These are phyloP conservation scores for Aotearoamyces nothofagi DNA, from an alignment of 2,329 filamentous ascomycete species.

Conservation along the genomic window DNA sequence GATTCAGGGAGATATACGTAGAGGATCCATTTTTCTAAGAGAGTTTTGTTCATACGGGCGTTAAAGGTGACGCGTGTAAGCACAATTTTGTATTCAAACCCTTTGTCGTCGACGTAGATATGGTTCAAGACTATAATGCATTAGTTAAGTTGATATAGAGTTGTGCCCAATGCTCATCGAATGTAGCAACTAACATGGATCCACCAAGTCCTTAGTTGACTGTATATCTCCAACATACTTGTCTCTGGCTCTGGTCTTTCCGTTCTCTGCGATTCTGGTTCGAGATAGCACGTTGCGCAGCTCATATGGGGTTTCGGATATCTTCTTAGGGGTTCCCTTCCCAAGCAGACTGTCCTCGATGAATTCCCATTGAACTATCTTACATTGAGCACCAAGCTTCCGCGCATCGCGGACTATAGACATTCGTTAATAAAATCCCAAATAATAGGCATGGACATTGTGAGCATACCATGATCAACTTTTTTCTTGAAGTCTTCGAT, in stretches of 20 bases:
- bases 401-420: constrained; percentile 1
- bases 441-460: not conserved
- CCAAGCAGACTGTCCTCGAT: constrained; percentile 1
- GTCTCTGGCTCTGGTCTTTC: constrained; percentile 21
- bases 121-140: constrained; percentile 37
- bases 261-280: constrained; percentile 20
- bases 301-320: constrained; percentile 8
- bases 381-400: constrained; percentile 1
- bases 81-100: constrained; percentile 48
- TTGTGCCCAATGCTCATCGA: not conserved
- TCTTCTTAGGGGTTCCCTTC: not conserved
- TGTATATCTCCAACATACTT: constrained; percentile 19
- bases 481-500: constrained; percentile 39
- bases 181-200: constrained; percentile 34
- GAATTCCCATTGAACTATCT: constrained; percentile 2
- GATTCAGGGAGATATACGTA: constrained; percentile 32
- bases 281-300: constrained; percentile 9
- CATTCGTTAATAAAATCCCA: not conserved
- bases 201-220: constrained; percentile 27
- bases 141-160: constrained; percentile 2
- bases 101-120: constrained; percentile 44
- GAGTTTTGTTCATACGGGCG: constrained; percentile 20
- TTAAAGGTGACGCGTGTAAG: constrained; percentile 36
- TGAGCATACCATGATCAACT: constrained; percentile 9
- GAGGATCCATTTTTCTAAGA: constrained; percentile 42